Base-by-base conservation (phyloP, 345 rosid genomes). In the Physaria fendleri region DNA sequence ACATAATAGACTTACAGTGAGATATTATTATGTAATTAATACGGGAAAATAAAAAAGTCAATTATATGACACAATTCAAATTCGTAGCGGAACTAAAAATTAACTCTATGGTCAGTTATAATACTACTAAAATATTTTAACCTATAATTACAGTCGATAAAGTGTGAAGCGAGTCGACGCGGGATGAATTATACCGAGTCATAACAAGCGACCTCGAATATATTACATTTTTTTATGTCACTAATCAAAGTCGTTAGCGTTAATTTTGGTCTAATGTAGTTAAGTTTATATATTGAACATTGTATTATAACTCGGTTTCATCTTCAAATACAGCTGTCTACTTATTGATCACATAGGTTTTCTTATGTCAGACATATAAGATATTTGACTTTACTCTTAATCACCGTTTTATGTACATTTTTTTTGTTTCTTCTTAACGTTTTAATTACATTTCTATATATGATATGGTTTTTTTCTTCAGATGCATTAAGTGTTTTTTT, bases 301-400 rank as follows among this genome's bases (percentile, higher is more conserved):
- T 43, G 59, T 47, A 40, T 8, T 27, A 18, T 55, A 62, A 62
- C 59, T 70, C 59, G 64, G 52, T 34, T 62, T 38, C 44, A 47
- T 56, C 64, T 59, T 62, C 15, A 23, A n/a, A 30, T 9, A 69
- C 74, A 69, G 74, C 69, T 69, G 73, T 61, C 51, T 61, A 37
- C 30, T 33, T 47, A 55, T 47, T 38, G 37, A 39, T 62, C 13
- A 15, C 6, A 18, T 39, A 33, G 37, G n/a, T 23, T 25, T 35
- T 69, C 37, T 54, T 56, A 48, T 70, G 59, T 56, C 53, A 70
- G 39, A 51, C 49, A 70, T 69, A 55, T 56, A 39, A 18, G 63
- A 62, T 47, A 56, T 46, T 56, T 70, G 69, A 62, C 59, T 70
- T 62, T 47, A 40, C 43, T 28, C 27, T 23, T 57, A 17, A 52